Evolutionary conservation across 768 basidiomycete species (phyloP).

Genomic region (Hygrophorus pudorinus): DNA sequence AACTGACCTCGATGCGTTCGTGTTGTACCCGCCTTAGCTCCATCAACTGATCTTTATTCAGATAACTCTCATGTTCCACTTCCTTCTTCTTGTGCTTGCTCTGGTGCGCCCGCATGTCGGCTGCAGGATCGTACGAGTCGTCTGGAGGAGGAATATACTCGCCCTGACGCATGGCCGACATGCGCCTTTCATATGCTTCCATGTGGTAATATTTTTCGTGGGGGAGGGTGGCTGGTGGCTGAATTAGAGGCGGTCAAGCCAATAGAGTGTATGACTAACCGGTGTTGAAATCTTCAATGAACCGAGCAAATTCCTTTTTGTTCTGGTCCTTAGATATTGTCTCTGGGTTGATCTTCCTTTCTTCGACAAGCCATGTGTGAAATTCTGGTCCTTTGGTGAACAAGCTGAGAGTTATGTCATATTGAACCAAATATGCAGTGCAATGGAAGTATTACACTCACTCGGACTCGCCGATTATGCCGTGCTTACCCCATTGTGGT

Average conservation of each 20-base stretch:
- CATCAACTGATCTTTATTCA: slow-evolving; percentile 69
- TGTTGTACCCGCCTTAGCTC: slow-evolving; percentile 78
- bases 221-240: slow-evolving; percentile 69
- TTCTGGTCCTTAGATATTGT: slow-evolving; percentile 77
- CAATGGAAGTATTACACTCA: slow-evolving; percentile 28
- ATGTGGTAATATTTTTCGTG: slow-evolving; percentile 96
- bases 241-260: background rate
- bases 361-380: slow-evolving; percentile 87
- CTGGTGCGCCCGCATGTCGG: slow-evolving; percentile 71
- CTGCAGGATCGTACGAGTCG: slow-evolving; percentile 72
- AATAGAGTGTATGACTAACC: slow-evolving; percentile 30
- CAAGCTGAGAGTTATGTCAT: slow-evolving; percentile 38
- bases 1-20: slow-evolving; percentile 68
- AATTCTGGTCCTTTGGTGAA: slow-evolving; percentile 82
- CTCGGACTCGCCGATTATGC: slow-evolving; percentile 80
- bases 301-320: slow-evolving; percentile 76
- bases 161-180: slow-evolving; percentile 77
- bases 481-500: slow-evolving; percentile 85
- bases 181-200: slow-evolving; percentile 73
- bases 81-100: slow-evolving; percentile 60
- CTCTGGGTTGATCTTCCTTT: slow-evolving; percentile 86
- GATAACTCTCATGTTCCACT: slow-evolving; percentile 62
- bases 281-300: slow-evolving; percentile 79
- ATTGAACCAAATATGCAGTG: background rate
- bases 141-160: slow-evolving; percentile 66